Conservation (phyloP, 2,329 filamentous ascomycete species). For the Claviceps cyperi region DNA sequence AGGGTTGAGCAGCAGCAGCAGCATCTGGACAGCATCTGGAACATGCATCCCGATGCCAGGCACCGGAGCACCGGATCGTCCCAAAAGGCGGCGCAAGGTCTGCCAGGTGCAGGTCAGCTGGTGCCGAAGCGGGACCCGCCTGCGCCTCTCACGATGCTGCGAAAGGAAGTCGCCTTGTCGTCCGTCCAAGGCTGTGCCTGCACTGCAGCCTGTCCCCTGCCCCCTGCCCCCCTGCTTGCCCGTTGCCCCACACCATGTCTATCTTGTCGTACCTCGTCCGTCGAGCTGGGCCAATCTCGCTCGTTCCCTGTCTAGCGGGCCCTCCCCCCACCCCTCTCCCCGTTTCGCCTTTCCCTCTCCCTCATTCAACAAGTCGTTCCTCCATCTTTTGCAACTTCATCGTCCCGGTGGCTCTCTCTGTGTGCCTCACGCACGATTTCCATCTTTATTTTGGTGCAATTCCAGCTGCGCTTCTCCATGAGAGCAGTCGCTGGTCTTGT, state of each 20-base stretch:
- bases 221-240: not conserved
- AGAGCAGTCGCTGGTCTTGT: slow-evolving; percentile 41
- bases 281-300: slow-evolving; percentile 3
- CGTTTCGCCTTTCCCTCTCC: slow-evolving; percentile 7
- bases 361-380: slow-evolving; percentile 4
- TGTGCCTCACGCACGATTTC: slow-evolving; percentile 4
- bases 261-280: slow-evolving; percentile 1
- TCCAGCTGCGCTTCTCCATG: slow-evolving; percentile 36
- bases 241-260: not conserved
- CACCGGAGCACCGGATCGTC: not conserved
- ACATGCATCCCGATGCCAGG: not conserved
- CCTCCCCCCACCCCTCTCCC: slow-evolving; percentile 4
- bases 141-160: not conserved
- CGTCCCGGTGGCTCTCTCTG: slow-evolving; percentile 2
- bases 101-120: not conserved
- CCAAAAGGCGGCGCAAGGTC: not conserved
- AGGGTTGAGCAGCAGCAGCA: not conserved
- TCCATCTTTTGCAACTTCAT: slow-evolving; percentile 5
- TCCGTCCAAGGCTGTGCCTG: not conserved
- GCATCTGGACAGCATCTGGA: not conserved
- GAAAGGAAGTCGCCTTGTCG: not conserved
- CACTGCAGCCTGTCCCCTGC: not conserved
- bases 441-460: slow-evolving; percentile 32
- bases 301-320: slow-evolving; percentile 6
- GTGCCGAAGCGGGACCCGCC: not conserved